Conservation (phyloP, 31 red algal genomes). For the Endocladia muricata region DNA sequence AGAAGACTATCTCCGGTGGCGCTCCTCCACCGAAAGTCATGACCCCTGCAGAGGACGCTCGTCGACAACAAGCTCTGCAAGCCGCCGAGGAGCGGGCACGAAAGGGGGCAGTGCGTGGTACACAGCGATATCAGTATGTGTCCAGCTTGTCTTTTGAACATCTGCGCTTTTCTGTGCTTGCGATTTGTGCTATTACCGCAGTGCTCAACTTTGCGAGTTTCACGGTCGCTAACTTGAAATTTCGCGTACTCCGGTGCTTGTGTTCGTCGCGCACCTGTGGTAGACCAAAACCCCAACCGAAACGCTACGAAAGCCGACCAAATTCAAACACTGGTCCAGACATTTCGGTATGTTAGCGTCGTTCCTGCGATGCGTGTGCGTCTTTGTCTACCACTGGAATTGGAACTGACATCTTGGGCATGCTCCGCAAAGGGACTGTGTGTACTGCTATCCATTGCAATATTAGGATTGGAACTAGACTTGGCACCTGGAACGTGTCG, state of each 20-base stretch:
- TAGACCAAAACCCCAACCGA: not conserved
- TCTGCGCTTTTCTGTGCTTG: not conserved
- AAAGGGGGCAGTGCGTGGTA: conserved; percentile 14
- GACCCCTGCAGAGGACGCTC: conserved; percentile 13
- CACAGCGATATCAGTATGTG: conserved; percentile 8
- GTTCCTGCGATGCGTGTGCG: too few species aligned
- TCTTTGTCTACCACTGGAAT: too few species aligned
- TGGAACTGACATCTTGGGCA: too few species aligned
- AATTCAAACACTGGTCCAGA: not conserved
- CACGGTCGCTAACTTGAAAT: not conserved
- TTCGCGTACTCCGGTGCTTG: not conserved
- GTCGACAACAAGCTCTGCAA: conserved; percentile 1
- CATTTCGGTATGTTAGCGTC: conserved; percentile 1
- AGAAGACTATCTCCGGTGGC: not conserved
- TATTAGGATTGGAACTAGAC: too few species aligned
- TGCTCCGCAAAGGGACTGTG: too few species aligned
- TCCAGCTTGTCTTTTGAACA: not conserved
- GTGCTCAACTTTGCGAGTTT: too few species aligned
- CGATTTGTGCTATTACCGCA: too few species aligned
- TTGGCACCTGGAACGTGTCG: too few species aligned
- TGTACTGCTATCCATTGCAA: too few species aligned
- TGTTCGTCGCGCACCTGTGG: not conserved
- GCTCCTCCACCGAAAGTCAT: conserved; percentile 20
- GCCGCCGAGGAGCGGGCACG: conserved; percentile 21
- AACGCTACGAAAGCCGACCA: not conserved